Conservation (phyloP, 495 filamentous ascomycete species). For the Xylaria palmicola region DNA sequence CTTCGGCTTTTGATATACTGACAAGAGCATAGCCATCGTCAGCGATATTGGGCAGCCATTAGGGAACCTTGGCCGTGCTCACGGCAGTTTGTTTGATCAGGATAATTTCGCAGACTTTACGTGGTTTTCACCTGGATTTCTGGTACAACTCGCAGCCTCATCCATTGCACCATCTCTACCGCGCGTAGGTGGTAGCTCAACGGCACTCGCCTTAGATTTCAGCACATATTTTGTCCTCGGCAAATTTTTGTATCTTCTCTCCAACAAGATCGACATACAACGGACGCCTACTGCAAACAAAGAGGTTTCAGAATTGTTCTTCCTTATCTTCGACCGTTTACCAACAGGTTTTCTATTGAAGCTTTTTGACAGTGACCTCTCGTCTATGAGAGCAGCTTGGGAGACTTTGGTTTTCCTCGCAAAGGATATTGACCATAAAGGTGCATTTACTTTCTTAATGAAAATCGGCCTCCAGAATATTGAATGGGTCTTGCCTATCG, state of each 20-base stretch:
- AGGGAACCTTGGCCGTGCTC: not conserved
- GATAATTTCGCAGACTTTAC: not conserved
- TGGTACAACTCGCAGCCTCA: not conserved
- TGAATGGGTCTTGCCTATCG: not conserved
- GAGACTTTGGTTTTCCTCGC: not conserved
- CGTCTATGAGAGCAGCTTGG: conserved; percentile 9
- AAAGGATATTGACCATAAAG: not conserved
- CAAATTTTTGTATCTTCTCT: conserved; percentile 5
- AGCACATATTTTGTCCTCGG: not conserved
- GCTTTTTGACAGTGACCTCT: conserved; percentile 5
- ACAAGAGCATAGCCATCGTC: not conserved
- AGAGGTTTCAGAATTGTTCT: not conserved
- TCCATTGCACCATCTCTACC: not conserved
- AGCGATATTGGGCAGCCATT: not conserved
- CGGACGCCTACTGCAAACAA: too few relatives aligned
- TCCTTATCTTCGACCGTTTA: conserved; percentile 2
- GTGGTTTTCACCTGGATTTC: not conserved
- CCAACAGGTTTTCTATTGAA: not conserved
- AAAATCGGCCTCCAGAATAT: not conserved
- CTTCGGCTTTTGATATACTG: not conserved
- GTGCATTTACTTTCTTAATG: conserved; percentile 8
- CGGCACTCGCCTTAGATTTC: not conserved
- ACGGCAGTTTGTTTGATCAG: not conserved
- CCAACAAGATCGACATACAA: not conserved
- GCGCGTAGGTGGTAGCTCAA: not conserved